Base-by-base conservation (phyloP, 768 basidiomycete species). In the Sarcodon aspratus region DNA sequence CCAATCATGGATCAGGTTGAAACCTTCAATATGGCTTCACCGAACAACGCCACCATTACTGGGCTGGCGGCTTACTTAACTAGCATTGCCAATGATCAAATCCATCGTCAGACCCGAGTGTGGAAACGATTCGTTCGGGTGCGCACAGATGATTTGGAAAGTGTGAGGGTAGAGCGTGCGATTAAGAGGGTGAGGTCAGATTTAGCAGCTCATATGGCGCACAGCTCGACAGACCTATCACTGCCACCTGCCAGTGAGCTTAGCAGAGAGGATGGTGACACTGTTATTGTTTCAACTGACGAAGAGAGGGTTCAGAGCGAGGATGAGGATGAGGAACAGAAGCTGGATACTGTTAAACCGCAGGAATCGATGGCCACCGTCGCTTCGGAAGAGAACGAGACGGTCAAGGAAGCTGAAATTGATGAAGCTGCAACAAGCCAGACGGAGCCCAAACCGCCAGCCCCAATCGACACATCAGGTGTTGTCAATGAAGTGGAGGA, bases 51-150 rank as follows among this genome's bases (percentile, higher is more conserved):
- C 33, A 75, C 72, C 38, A 77, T 80, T 60, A 80, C 81, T 10
- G 75, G 73, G 9, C 75, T 94, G 45, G 86, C 87, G 6, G 73
- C 84, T 15, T 89, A 91, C 63, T 72, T 95, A 51, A 91, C 89
- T 3, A 75, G 79, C 1, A 61, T 92, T 33, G 80, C 91, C 48
- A 89, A 87, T 54, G 74, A 80, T 38, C 65, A 74, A 4, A 60
- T 68, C 3, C 61, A 93, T 37, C 79, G 86, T 34, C 73, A 75
- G 48, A 69, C 79, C 15, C 75, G 80, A 40, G 69, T 78, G 1
- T 95, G 91, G 91, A 85, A 83, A 59, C 78, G 83, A 12, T 95
- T 95, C 57, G 84, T 93, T 48, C 72, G 80, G 43, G 87, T 92
- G 7, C 75, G 91, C 49, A 84, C 80, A 3, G 91, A 94, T 58